Evolutionary conservation across 805 yeast species (phyloP).

Genomic region (Cyberlindnera nakhonratchasimensis): DNA sequence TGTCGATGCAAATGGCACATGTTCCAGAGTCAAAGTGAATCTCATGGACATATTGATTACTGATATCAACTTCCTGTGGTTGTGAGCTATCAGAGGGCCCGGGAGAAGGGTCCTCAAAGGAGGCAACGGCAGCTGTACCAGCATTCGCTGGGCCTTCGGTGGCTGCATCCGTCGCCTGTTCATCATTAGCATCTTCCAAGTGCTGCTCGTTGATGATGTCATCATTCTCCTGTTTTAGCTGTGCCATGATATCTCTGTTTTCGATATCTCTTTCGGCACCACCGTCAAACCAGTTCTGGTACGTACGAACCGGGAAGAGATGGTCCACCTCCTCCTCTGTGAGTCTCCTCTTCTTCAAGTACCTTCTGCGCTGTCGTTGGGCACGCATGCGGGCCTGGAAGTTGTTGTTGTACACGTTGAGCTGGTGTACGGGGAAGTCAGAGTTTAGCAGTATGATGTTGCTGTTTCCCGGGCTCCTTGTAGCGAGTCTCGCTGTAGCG

Average conservation of each 20-base stretch:
- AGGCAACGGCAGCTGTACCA: too few species aligned
- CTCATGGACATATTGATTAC: conserved; percentile 22
- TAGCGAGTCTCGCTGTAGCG: conserved; percentile 26
- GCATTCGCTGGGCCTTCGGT: neutral
- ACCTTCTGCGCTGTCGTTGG: conserved; percentile 39
- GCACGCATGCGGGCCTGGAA: conserved; percentile 12
- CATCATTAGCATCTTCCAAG: conserved; percentile 2
- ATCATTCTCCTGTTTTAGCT: conserved; percentile 34
- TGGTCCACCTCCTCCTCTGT: conserved; percentile 56
- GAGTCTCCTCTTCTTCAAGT: conserved; percentile 46
- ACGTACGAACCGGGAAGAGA: conserved; percentile 55
- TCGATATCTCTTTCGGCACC: conserved; percentile 51
- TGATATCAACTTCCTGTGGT: conserved; percentile 18
- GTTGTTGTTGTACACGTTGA: conserved; percentile 20
- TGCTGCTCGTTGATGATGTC: conserved; percentile 14
- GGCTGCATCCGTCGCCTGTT: neutral
- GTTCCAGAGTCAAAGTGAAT: conserved; percentile 59
- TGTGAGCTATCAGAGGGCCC: neutral
- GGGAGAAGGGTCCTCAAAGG: too few species aligned
- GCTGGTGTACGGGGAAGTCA: conserved; percentile 26
- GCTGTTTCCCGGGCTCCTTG: conserved; percentile 6
- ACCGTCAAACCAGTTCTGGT: conserved; percentile 57
- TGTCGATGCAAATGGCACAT: conserved; percentile 78
- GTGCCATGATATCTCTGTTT: conserved; percentile 42
- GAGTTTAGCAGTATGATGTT: conserved; percentile 22